Base-by-base conservation (phyloP, 2,329 filamentous ascomycete genomes). In the Aspergillus hiratsukae region DNA sequence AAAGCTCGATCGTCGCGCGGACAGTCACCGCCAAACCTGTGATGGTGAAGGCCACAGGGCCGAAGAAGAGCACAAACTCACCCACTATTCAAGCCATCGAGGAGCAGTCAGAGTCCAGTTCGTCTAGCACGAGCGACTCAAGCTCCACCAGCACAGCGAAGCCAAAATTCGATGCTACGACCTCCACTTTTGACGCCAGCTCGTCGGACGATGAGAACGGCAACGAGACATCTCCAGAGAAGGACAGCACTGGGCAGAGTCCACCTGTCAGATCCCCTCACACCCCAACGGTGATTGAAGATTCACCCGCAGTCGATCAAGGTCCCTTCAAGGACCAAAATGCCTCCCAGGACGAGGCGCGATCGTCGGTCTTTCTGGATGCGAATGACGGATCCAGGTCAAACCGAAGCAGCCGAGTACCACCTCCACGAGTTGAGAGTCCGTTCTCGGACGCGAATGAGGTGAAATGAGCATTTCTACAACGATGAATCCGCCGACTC, bases 391-490 rank as follows among this genome's bases (percentile, higher is more conserved):
- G 63, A 25, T 48, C 58, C n/a, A 63, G 62, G 35, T 71, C 74
- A 19, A 70, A 66, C 52, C 66, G 69, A 49, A 70, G 57, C 64
- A 67, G 55, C 64, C 69, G 61, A 60, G 66, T 56, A 51, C 66
- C 62, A 28, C 67, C 61, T 45, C 60, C 60, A 40, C 70, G 69
- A 56, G 72, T 67, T 46, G 68, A 69, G 58, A 77, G 75, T 57
- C 76, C 76, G 4, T 78, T 78, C 60, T 76, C 74, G 17, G 76
- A 78, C 57, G 69, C 67, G 19, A 75, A 78, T 60, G 76, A 77
- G 64, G 67, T 78, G 46, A 70, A 71, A 72, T 72, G 55, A 69
- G 52, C 45, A 35, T 53, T 56, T 48, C 49, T 37, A 35, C 50
- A 48, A 43, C 54, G 53, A 46, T 43, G 48, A 53, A 51, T 53